Base-by-base conservation (phyloP, 2,329 filamentous ascomycete species). In the Metarhizium anisopliae region DNA sequence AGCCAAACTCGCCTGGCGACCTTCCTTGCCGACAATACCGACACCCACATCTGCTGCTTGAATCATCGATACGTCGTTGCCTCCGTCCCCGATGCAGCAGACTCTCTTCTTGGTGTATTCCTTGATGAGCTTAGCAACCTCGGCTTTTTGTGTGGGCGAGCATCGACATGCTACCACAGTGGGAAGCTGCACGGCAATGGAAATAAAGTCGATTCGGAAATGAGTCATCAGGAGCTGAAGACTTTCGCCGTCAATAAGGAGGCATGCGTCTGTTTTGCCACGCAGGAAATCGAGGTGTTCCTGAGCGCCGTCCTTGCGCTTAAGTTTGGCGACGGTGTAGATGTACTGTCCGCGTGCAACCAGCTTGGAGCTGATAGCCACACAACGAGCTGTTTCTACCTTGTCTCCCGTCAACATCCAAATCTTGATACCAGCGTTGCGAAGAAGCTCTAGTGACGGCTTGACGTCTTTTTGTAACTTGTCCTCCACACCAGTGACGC, bases 381-480 rank as follows among this genome's bases (percentile, higher is more conserved):
- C 93, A 71, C 94, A 99, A 40, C 94, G 86, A 16, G 94, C 94
- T 14, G 94, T 99, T 73, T 99, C 94, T 2, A 99, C 90, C 72
- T 99, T 99, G 77, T 99, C 94, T 50, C 94, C 94, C 0, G 94
- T 99, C 68, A 99, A 78, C 94, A 99, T 99, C 94, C 94, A 99
- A 52, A 99, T 97, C 71, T 97, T 97, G 73, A 99, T 94, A 30
- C 94, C 94, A 0, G 94, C 94, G 65, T 99, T 99, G 61, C 94
- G 89, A 53, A 99, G 81, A 5, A 99, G 82, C 70, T 99, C 95
- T 6, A 99, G 79, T 0, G 91, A 96, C 1, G 93, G 89, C 70
- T 97, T 99, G 66, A 99, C 94, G 66, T 97, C 91, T 60, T 86
- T 86, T 69, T 99, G 94, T 13, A 99, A 81, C 68, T 95, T 96